Conservation (phyloP, 495 filamentous ascomycete species). For the Daldinia decipiens region DNA sequence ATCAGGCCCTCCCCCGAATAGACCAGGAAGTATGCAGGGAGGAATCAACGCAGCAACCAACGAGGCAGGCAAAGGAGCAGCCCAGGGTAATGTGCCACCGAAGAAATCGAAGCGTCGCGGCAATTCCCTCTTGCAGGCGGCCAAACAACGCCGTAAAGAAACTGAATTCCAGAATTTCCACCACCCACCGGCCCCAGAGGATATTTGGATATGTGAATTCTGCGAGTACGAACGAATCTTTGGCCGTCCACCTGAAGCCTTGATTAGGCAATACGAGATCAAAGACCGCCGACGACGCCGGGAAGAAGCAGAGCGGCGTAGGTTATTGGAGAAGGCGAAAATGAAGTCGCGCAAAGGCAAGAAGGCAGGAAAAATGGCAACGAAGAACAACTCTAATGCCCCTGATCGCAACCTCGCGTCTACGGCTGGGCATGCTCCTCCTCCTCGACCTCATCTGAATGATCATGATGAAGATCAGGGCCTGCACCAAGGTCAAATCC, state of each 20-base stretch:
- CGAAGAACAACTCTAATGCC: constrained; percentile 61
- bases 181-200: constrained; percentile 76
- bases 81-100: constrained; percentile 26
- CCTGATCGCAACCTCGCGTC: constrained; percentile 40
- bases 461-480: constrained; percentile 55
- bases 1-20: constrained; percentile 11
- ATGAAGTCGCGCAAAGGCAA: constrained; percentile 89
- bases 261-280: constrained; percentile 92
- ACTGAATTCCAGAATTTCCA: constrained; percentile 71
- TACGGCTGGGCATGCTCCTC: constrained; percentile 40
- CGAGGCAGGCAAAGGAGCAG: constrained; percentile 18
- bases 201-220: constrained; percentile 95
- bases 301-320: constrained; percentile 80
- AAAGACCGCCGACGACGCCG: constrained; percentile 89
- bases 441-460: constrained; percentile 27
- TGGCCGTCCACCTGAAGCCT: constrained; percentile 79
- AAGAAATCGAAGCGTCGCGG: constrained; percentile 46
- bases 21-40: constrained; percentile 23
- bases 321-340: constrained; percentile 92
- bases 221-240: constrained; percentile 91
- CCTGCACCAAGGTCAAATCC: constrained; percentile 50
- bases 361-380: constrained; percentile 69
- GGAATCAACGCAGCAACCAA: constrained; percentile 19
- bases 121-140: constrained; percentile 48
- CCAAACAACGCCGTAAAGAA: constrained; percentile 53